phyloP scores from a whole-genome alignment of 371 early-diverging fungal genomes.

The Neoconidiobolus thromboides region DNA sequence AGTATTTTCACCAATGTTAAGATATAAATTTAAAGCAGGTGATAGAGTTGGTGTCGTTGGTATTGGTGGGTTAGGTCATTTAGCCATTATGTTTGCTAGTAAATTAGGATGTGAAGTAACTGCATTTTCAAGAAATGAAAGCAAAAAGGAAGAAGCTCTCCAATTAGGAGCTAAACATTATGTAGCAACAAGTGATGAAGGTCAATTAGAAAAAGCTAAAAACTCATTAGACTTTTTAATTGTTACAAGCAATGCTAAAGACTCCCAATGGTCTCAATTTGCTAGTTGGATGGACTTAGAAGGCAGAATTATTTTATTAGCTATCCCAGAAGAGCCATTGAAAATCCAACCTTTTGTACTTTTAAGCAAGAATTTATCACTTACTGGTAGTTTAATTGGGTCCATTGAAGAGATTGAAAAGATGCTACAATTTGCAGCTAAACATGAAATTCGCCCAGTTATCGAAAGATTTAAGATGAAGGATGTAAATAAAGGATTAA shows the following conservation, averaged over 20 bases:
- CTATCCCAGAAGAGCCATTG: slow-evolving; percentile 37
- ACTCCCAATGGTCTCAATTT: slow-evolving; percentile 27
- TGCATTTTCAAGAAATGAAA: slow-evolving; percentile 33
- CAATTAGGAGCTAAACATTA: slow-evolving; percentile 44
- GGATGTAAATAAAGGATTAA: slow-evolving; percentile 27
- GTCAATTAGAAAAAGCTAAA: slow-evolving; percentile 10
- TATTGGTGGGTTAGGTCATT: slow-evolving; percentile 53
- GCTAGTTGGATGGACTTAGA: slow-evolving; percentile 24
- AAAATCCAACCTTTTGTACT: slow-evolving; percentile 20
- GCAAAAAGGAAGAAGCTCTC: slow-evolving; percentile 41
- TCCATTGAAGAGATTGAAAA: slow-evolving; percentile 26
- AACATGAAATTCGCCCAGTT: slow-evolving; percentile 41
- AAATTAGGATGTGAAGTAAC: slow-evolving; percentile 35
- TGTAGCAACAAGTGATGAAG: slow-evolving; percentile 18
- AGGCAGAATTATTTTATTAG: slow-evolving; percentile 39
- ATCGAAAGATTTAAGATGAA: slow-evolving; percentile 36
- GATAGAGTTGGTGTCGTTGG: slow-evolving; percentile 40
- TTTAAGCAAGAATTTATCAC: slow-evolving; percentile 19
- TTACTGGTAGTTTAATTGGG: slow-evolving; percentile 56
- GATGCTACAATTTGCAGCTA: slow-evolving; percentile 48
- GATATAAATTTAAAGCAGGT: slow-evolving; percentile 27
- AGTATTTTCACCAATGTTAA: slow-evolving; percentile 33
- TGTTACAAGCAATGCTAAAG: slow-evolving; percentile 24
- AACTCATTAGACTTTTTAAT: slow-evolving; percentile 25
- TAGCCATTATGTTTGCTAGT: slow-evolving; percentile 44